Evolutionary conservation across 1,284 basidiomycete species (phyloP).

Genomic region (Stereum hirsutum): DNA sequence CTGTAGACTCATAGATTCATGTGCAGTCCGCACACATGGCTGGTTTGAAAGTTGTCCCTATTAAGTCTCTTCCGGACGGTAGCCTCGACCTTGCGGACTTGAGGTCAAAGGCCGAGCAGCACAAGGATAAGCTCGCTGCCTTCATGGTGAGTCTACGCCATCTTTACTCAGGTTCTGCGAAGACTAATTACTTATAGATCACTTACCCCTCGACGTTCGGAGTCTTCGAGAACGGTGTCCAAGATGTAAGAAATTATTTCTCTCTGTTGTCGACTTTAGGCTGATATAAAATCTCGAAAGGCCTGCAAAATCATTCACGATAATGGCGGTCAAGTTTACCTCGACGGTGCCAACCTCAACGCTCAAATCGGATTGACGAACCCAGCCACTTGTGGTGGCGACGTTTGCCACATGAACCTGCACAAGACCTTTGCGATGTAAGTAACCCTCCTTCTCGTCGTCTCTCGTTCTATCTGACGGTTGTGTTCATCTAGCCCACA

Average conservation of each 20-base stretch:
- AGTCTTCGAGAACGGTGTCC: slow-evolving; percentile 91
- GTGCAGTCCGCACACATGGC: slow-evolving; percentile 92
- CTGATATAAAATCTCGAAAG: slow-evolving; percentile 22
- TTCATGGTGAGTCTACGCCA: slow-evolving; percentile 74
- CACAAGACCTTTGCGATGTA: slow-evolving; percentile 96
- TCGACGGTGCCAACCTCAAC: slow-evolving; percentile 96
- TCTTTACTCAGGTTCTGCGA: neutral
- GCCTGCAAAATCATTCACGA: slow-evolving; percentile 93
- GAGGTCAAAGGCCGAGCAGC: slow-evolving; percentile 78
- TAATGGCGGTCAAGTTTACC: slow-evolving; percentile 94
- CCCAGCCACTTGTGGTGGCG: slow-evolving; percentile 92
- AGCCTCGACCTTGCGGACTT: slow-evolving; percentile 88
- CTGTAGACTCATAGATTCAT: neutral
- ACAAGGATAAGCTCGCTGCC: slow-evolving; percentile 88
- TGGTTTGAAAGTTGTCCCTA: slow-evolving; percentile 90
- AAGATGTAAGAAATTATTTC: slow-evolving; percentile 39
- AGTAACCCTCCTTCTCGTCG: slow-evolving; percentile 13
- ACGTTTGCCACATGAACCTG: slow-evolving; percentile 96
- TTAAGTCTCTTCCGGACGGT: slow-evolving; percentile 85
- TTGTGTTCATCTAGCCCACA: slow-evolving; percentile 74
- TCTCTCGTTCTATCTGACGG: slow-evolving; percentile 8
- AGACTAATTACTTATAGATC: slow-evolving; percentile 36
- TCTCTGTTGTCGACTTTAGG: neutral
- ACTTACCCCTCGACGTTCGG: slow-evolving; percentile 96
- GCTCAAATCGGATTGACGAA: slow-evolving; percentile 94